Percentiles rank a stretch among this genome's conserved stretches.
Evolutionary conservation across 2,329 filamentous ascomycete genomes (phyloP).

Genomic region (Pseudophaeomoniella oleicola): DNA sequence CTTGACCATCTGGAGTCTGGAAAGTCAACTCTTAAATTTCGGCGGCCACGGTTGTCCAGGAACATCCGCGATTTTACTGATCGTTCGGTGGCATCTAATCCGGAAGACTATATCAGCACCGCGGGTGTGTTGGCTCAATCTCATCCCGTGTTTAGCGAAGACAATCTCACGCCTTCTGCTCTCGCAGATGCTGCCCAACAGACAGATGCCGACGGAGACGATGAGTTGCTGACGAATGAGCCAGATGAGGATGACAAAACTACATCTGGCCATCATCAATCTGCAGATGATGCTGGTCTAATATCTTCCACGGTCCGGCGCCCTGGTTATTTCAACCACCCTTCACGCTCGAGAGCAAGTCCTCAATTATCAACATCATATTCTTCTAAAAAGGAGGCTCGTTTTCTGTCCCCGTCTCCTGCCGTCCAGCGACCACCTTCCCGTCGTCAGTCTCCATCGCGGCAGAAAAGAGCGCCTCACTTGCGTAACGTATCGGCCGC

Average conservation of each 20-base stretch:
- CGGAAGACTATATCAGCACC: conserved; percentile 30
- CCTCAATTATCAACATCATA: conserved; percentile 24
- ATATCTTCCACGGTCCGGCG: conserved; percentile 23
- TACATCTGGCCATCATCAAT: conserved; percentile 5
- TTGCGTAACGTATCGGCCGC: conserved; percentile 63
- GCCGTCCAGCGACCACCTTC: not conserved
- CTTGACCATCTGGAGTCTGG: conserved; percentile 42
- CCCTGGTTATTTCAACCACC: conserved; percentile 2
- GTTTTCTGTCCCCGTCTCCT: not conserved
- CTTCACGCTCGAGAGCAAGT: conserved; percentile 16
- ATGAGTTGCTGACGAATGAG: conserved; percentile 73
- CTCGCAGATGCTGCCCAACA: conserved; percentile 31
- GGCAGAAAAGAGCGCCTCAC: conserved; percentile 30
- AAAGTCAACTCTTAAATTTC: conserved; percentile 27
- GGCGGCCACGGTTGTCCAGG: conserved; percentile 22
- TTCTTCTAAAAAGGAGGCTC: not conserved
- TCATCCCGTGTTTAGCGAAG: conserved; percentile 24
- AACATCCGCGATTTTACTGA: conserved; percentile 32
- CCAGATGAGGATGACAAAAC: conserved; percentile 41
- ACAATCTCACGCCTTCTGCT: conserved; percentile 20
- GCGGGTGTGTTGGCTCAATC: conserved; percentile 18
- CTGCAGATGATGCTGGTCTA: conserved; percentile 27
- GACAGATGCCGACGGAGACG: conserved; percentile 76
- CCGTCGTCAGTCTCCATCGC: conserved; percentile 1
- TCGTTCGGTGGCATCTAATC: conserved; percentile 42